Base-by-base conservation (phyloP, 2,329 filamentous ascomycete genomes). In the Anthostomella pinea region DNA sequence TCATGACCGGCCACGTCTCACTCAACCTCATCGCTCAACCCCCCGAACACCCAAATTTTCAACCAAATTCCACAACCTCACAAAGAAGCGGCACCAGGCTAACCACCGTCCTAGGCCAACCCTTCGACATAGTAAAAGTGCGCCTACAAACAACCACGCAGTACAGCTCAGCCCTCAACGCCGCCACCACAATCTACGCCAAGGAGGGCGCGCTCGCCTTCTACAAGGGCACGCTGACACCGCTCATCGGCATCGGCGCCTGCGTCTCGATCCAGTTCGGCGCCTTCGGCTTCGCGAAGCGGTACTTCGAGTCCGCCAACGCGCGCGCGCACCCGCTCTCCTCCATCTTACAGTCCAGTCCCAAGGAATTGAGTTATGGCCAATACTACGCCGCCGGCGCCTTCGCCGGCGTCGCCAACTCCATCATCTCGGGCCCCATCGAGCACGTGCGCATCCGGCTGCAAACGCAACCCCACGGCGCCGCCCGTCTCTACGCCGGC, bases 251-350 rank as follows among this genome's bases (percentile, higher is more conserved):
- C 51, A 97, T 98, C 59, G 93, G 93, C 52, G 93, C 93, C 52
- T 98, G 93, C 63, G 90, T 93, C 29, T 96, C 89, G n/a, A 85
- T 98, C 54, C 93, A 98, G 72, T 98, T 98, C 64, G 93, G 90
- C 46, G 93, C 86, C 54, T 98, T 97, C 75, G 89, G 96, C 72
- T 83, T 85, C 58, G 90, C 91, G 7, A 86, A 87, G 42, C 87
- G 93, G 41, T 83, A 78, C 56, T 81, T 98, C 60, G 91, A 97
- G 69, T 70, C 77, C 28, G 74, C 76, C 49, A 95, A 95, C 66
- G 61, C 70, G 67, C 82, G 49, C 77, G 79, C 62, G 64, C 73
- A 20, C 64, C 67, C 57, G 75, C 76, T 71, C 83, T 44, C 45
- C 51, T 69, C 83, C 25, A 74, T n/a, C n/a, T n/a, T n/a, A n/a